Percentiles rank a stretch among this genome's conserved stretches.
Conservation (phyloP, 2,329 filamentous ascomycete species). For the Saccharata proteae region DNA sequence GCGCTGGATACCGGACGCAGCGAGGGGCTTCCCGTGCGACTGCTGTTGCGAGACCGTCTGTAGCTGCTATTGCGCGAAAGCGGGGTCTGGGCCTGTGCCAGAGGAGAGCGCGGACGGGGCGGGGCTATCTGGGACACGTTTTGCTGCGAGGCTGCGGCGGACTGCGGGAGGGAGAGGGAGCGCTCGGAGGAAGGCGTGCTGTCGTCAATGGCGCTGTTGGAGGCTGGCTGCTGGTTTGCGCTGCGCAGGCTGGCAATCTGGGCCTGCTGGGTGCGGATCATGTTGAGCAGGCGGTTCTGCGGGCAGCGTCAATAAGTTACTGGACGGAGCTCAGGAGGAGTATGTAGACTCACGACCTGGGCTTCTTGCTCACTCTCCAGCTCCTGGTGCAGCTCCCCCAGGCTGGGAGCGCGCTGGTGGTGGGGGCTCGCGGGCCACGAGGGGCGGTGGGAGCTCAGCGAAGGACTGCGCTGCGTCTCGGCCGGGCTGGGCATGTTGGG, state of each 20-base stretch:
- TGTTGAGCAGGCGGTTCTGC: slow-evolving; percentile 61
- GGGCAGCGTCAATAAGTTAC: neutral
- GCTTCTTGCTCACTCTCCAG: slow-evolving; percentile 69
- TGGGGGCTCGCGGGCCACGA: slow-evolving; percentile 41
- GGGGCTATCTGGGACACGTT: slow-evolving; percentile 30
- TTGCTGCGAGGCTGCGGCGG: slow-evolving; percentile 19
- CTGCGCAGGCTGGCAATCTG: slow-evolving; percentile 49
- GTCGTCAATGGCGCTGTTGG: slow-evolving; percentile 33
- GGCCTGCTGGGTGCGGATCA: slow-evolving; percentile 65
- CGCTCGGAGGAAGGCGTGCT: slow-evolving; percentile 37
- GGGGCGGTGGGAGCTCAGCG: slow-evolving; percentile 14
- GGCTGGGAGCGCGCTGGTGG: slow-evolving; percentile 55
- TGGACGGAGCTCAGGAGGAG: neutral
- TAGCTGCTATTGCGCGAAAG: slow-evolving; percentile 34
- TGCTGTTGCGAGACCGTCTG: slow-evolving; percentile 24
- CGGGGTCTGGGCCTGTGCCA: slow-evolving; percentile 15
- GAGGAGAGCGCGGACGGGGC: slow-evolving; percentile 25
- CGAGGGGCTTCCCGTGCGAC: slow-evolving; percentile 30
- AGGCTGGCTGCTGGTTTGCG: slow-evolving; percentile 27
- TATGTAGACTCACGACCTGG: slow-evolving; percentile 51
- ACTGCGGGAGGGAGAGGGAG: slow-evolving; percentile 31
- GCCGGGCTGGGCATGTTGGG: slow-evolving; percentile 54
- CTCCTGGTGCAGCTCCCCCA: slow-evolving; percentile 69
- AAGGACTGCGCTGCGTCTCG: slow-evolving; percentile 48
- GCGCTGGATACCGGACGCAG: slow-evolving; percentile 44